Conservation (phyloP, 2,329 filamentous ascomycete genomes). For the Cercospora canescens region DNA sequence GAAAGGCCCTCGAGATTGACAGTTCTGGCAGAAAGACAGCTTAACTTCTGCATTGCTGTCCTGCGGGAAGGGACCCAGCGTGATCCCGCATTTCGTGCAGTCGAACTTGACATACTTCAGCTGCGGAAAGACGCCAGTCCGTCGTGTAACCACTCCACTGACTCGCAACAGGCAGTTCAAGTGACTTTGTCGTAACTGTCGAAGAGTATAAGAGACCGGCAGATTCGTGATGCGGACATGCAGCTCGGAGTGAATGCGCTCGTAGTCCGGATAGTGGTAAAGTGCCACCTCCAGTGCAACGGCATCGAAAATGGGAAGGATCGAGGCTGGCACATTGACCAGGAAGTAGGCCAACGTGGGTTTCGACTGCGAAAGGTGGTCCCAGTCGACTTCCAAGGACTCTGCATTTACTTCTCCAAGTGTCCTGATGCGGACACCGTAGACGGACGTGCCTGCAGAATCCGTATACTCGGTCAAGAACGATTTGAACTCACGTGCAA, state of each 20-base stretch:
- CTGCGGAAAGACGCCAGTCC: conserved; percentile 94
- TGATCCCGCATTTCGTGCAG: conserved; percentile 88
- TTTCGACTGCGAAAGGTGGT: conserved; percentile 85
- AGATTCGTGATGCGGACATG: conserved; percentile 96
- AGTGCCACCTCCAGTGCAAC: conserved; percentile 96
- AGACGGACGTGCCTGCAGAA: conserved; percentile 83
- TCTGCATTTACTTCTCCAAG: conserved; percentile 98
- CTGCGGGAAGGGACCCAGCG: conserved; percentile 93
- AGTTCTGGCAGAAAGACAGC: conserved; percentile 94
- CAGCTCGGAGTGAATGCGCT: conserved; percentile 95
- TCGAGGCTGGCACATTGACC: conserved; percentile 91
- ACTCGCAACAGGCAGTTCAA: conserved; percentile 95
- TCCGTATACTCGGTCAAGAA: conserved; percentile 97
- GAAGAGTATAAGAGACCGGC: conserved; percentile 90
- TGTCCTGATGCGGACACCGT: conserved; percentile 89
- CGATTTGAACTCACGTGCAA: conserved; percentile 94
- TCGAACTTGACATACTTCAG: conserved; percentile 99
- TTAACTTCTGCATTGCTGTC: conserved; percentile 96
- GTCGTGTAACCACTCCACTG: conserved; percentile 89
- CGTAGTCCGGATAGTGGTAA: conserved; percentile 95
- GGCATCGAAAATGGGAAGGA: conserved; percentile 93
- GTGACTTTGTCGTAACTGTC: conserved; percentile 91
- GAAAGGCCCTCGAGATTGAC: conserved; percentile 92
- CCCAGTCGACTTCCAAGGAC: conserved; percentile 92
- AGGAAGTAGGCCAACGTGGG: conserved; percentile 94